These are phyloP conservation scores for Wickerhamiella nectarea DNA, from an alignment of 805 yeast genomes.

Conservation along the genomic window DNA sequence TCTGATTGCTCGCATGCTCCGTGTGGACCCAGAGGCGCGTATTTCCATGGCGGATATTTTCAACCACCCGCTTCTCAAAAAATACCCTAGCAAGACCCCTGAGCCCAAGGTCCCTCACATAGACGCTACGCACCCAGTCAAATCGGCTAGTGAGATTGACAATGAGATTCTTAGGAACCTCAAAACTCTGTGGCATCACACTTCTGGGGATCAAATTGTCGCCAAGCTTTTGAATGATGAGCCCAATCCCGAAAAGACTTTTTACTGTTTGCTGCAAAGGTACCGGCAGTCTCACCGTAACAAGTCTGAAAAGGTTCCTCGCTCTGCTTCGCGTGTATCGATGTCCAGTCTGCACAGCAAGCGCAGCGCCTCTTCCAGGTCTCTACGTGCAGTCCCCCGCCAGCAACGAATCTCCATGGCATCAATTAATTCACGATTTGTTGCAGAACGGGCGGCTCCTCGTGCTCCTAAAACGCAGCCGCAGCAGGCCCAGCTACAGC, in stretches of 20 bases:
- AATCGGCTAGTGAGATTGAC: slow-evolving; percentile 42
- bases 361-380: slow-evolving; percentile 7
- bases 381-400: slow-evolving; percentile 4
- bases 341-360: not conserved
- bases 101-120: slow-evolving; percentile 17
- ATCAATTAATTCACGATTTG: slow-evolving; percentile 5
- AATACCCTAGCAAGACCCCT: slow-evolving; percentile 61
- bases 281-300: slow-evolving; percentile 52
- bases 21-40: slow-evolving; percentile 67
- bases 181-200: slow-evolving; percentile 73
- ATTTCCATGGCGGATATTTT: slow-evolving; percentile 66
- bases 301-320: not conserved
- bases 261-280: slow-evolving; percentile 58
- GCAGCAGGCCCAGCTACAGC: not conserved
- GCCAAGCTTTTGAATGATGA: slow-evolving; percentile 39
- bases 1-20: slow-evolving; percentile 64
- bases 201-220: slow-evolving; percentile 39
- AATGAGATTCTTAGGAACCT: slow-evolving; percentile 60
- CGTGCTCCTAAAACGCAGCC: not conserved
- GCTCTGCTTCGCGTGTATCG: not conserved
- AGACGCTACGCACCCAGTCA: slow-evolving; percentile 25
- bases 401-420: slow-evolving; percentile 8
- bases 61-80: slow-evolving; percentile 65
- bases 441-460: slow-evolving; percentile 8
- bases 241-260: slow-evolving; percentile 65